Evolutionary conservation across 2,329 filamentous ascomycete genomes (phyloP).

Genomic region (Rhytidhysteron rufulum): DNA sequence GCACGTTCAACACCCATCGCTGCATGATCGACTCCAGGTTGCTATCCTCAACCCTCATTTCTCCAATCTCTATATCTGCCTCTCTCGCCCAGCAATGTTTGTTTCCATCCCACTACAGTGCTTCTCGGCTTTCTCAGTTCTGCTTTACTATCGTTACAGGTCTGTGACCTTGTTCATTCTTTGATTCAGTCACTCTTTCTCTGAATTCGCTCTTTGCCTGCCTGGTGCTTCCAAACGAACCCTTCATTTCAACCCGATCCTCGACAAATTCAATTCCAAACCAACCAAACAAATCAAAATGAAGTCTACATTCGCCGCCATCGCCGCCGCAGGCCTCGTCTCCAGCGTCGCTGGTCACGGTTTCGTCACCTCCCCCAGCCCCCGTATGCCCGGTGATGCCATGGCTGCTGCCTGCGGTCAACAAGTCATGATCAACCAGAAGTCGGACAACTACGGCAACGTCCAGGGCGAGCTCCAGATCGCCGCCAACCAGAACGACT

Average conservation of each 20-base stretch:
- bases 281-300: conserved; percentile 29
- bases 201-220: conserved; percentile 16
- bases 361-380: conserved; percentile 46
- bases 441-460: conserved; percentile 54
- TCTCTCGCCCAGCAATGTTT: conserved; percentile 14
- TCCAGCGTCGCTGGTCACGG: conserved; percentile 52
- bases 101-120: conserved; percentile 24
- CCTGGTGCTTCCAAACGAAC: too few relatives aligned
- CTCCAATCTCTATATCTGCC: conserved; percentile 17
- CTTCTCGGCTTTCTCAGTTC: conserved; percentile 10
- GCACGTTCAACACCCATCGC: too few relatives aligned
- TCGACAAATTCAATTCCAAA: conserved; percentile 24
- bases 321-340: conserved; percentile 41
- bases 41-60: too few relatives aligned
- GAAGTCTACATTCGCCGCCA: conserved; percentile 39
- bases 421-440: conserved; percentile 53
- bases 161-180: too few relatives aligned
- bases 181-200: conserved; percentile 7
- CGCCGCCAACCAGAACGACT: conserved; percentile 46
- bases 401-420: conserved; percentile 52
- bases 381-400: conserved; percentile 50
- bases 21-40: too few relatives aligned
- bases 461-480: conserved; percentile 54
- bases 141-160: not conserved
- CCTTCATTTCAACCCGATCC: too few relatives aligned